Base-by-base conservation (phyloP, 2,329 filamentous ascomycete species). In the Rutstroemia sp. region DNA sequence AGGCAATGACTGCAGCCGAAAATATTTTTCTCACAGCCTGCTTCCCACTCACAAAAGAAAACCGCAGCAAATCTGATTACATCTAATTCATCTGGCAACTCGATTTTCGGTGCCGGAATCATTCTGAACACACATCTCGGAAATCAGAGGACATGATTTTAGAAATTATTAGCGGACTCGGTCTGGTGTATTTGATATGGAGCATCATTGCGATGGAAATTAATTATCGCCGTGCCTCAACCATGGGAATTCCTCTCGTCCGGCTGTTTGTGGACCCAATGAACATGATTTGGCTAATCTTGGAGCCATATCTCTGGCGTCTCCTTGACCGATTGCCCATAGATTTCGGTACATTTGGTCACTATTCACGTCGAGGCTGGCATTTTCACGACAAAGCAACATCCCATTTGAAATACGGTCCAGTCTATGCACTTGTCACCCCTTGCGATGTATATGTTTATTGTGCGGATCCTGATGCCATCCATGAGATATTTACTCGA, bases 321-420 rank as follows among this genome's bases (percentile, higher is more conserved):
- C 21, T 30, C n/a, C 45, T 47, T n/a, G 23, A 27, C 14, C 45
- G 45, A 30, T 47, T 47, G 21, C 45, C 45, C 12, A 47, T 47
- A 27, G n/a, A 47, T n/a, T 47, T 47, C 14, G 23, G 45, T 27
- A 30, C 14, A 5, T 47, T 47, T 30, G n/a, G 23, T 47, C 23
- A 47, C 12, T 47, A 30, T 47, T 47, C 45, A 27, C 45, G 44
- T 27, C 44, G 44, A 47, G 23, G 44, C 23, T 47, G 44, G 23
- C 44, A 47, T n/a, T 27, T 47, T 47, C 44, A 47, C 23, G 45
- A 47, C 21, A 27, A 47, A 47, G 45, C 45, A 30, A 47, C 23
- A n/a, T 47, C 45, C 10, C 45, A 47, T 47, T 47, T 30, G 45
- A 47, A 47, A 47, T 47, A 47, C n/a, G 45, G 23, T n/a, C 45